Percentiles rank a stretch among this genome's conserved stretches.
Evolutionary conservation across 345 rosid genomes (phyloP).

Genomic region (Nasturtium officinale): DNA sequence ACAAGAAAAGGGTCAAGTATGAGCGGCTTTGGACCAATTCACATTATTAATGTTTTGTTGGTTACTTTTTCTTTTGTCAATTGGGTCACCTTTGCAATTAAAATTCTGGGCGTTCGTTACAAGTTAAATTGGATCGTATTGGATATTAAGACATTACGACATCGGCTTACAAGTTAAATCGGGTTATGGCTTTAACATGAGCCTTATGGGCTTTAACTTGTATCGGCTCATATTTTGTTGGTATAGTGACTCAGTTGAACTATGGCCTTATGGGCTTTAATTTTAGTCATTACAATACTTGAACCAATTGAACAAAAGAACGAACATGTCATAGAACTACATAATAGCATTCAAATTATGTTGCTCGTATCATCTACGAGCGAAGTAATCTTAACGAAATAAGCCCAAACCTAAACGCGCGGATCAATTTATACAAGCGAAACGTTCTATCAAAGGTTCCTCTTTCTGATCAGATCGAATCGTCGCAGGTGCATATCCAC

Average conservation of each 20-base stretch:
- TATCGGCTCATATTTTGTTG: too few relatives aligned
- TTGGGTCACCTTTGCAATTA: neutral
- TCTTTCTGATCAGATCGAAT: constrained; percentile 15
- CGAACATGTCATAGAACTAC: too few relatives aligned
- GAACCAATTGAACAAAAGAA: too few relatives aligned
- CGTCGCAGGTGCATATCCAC: constrained; percentile 8
- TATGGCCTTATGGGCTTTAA: too few relatives aligned
- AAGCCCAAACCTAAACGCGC: constrained; percentile 20
- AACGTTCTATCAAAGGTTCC: constrained; percentile 14
- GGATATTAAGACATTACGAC: too few relatives aligned
- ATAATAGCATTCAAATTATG: too few relatives aligned
- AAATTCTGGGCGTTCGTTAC: neutral
- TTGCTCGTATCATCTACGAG: too few relatives aligned
- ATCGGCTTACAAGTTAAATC: too few relatives aligned
- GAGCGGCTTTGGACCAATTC: neutral
- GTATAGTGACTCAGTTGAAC: too few relatives aligned
- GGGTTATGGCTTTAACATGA: too few relatives aligned
- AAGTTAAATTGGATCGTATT: neutral
- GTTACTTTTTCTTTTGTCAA: constrained; percentile 18
- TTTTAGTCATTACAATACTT: too few relatives aligned
- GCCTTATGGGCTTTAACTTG: too few relatives aligned
- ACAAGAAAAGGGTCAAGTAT: constrained; percentile 20
- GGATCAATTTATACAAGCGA: neutral
- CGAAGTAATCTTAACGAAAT: neutral
- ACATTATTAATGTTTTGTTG: constrained; percentile 12